phyloP scores from a whole-genome alignment of 2,329 filamentous ascomycete genomes.

The Chaetomium sp. region DNA sequence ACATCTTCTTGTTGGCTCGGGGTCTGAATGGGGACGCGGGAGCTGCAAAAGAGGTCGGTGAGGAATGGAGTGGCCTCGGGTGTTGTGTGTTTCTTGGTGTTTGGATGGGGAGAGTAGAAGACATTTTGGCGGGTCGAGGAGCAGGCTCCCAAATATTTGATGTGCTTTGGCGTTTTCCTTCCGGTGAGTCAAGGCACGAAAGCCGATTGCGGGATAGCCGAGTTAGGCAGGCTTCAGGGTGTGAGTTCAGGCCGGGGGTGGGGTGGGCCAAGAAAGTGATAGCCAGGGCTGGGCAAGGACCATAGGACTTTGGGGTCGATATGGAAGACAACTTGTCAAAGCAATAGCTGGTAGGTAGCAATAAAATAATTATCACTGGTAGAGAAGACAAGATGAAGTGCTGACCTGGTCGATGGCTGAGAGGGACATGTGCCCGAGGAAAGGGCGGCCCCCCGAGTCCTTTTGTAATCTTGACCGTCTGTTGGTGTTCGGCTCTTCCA shows the following conservation, averaged over 20 bases:
- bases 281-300: constrained; percentile 15
- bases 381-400: constrained; percentile 7
- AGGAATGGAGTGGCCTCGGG: constrained; percentile 26
- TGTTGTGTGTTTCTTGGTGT: constrained; percentile 26
- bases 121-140: constrained; percentile 31
- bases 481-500: constrained; percentile 34
- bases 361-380: background rate
- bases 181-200: constrained; percentile 35
- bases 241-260: constrained; percentile 24
- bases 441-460: constrained; percentile 29
- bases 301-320: constrained; percentile 2
- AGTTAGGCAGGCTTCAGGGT: constrained; percentile 25
- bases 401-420: constrained; percentile 22
- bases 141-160: constrained; percentile 31
- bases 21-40: constrained; percentile 54
- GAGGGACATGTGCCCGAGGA: constrained; percentile 22
- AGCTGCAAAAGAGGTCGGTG: constrained; percentile 35
- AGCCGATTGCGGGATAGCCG: constrained; percentile 34
- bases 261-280: constrained; percentile 19
- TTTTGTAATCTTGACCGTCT: constrained; percentile 35
- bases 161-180: constrained; percentile 32
- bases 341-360: no score
- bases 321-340: background rate
- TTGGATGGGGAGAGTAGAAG: constrained; percentile 32
- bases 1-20: constrained; percentile 74